Percentiles rank a stretch among this genome's conserved stretches.
Conservation (phyloP, 345 rosid species). For the Gossypium turneri region DNA sequence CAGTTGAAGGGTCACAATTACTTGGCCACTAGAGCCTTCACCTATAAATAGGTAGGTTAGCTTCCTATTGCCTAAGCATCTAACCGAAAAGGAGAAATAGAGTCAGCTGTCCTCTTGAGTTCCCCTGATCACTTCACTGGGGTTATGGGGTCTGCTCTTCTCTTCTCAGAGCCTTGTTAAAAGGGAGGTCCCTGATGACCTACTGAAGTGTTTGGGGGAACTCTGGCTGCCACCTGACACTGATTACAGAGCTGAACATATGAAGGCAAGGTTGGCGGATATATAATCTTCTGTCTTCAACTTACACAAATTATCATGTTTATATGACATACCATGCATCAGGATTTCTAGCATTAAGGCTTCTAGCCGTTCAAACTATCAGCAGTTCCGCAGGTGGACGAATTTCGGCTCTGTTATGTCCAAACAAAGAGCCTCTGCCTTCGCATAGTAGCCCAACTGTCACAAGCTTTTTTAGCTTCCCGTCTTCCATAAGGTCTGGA, state of each 20-base stretch:
- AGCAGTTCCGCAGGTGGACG: background rate
- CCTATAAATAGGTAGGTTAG: constrained; percentile 3
- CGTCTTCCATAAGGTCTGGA: background rate
- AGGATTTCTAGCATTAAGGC: background rate
- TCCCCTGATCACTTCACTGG: constrained; percentile 35
- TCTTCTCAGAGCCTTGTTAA: too few relatives aligned
- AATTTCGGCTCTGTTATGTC: background rate
- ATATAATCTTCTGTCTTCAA: background rate
- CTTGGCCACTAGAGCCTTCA: background rate
- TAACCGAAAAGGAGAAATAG: background rate
- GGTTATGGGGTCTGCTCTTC: background rate
- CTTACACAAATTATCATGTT: background rate
- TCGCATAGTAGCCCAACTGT: background rate
- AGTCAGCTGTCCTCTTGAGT: constrained; percentile 33
- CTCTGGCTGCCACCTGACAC: constrained; percentile 26
- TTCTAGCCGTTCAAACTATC: background rate
- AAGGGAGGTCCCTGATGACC: background rate
- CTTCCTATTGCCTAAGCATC: background rate
- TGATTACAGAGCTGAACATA: background rate
- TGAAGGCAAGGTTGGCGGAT: background rate
- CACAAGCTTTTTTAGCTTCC: background rate
- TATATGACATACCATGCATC: background rate
- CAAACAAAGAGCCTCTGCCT: background rate
- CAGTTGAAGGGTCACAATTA: background rate
- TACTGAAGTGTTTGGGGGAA: constrained; percentile 47